Base-by-base conservation (phyloP, 75 land plant species). In the Larix kaempferi region DNA sequence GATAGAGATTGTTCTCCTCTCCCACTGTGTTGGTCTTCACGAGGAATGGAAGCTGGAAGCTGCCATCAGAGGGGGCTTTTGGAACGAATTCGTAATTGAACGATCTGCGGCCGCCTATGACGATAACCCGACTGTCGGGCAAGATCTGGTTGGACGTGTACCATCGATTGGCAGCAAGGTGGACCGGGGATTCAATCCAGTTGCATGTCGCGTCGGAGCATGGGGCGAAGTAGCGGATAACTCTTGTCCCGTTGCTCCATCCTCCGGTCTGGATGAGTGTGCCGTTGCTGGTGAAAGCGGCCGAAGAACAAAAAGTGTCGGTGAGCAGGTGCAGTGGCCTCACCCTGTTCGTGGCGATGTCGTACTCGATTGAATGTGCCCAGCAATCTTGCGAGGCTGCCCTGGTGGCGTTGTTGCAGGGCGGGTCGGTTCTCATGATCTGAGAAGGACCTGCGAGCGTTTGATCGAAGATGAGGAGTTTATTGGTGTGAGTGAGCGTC, bases 231-330 rank as follows among this genome's bases (percentile, higher is more conserved):
- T 17, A 21, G 12, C 93, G 81, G 4, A 83, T 75, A 14, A 57
- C 82, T 4, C 77, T 82, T n/a, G 76, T 67, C 56, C 94, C 96
- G 23, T 78, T 77, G 29, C 59, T 65, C 44, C 35, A 75, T n/a
- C 92, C 95, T 37, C 95, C 96, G 15, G 88, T 86, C 77, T 94
- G 96, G 19, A 94, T 41, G 3, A 94, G 86, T 6, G 81, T 85
- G 3, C 95, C 95, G 59, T 90, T 79, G 73, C 84, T 83, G 21
- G 75, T 16, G 66, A 92, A 56, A 12, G 88, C 61, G 55, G 92
- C 96, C 6, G 91, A 93, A 17, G 94, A 91, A 83, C 95, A 93
- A 89, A 89, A 93, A 3, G 91, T 87, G 80, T 93, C 94, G 12
- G 94, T 87, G 59, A 71, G 76, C 2, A 93, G 60, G 75, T 59